Evolutionary conservation across 1,284 basidiomycete species (phyloP), one percentile per base, ranked within the genome.

Genomic region (Sutorius eximius): DNA sequence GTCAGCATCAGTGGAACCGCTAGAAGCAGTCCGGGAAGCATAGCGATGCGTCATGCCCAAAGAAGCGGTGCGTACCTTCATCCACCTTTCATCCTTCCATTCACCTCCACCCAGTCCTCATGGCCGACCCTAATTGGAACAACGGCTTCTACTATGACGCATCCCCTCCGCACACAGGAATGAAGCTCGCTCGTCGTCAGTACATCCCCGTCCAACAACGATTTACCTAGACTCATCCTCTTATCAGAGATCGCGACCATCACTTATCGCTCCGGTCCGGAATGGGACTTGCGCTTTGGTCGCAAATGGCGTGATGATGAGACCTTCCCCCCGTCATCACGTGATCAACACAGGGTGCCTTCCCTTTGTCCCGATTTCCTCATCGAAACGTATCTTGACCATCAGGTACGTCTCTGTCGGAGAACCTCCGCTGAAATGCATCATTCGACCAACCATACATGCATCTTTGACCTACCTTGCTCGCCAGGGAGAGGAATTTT

Each of bases 101-200:
- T 59, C 29, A 58, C 59, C 27, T 52, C 52, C 55, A n/a, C 46
- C 42, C 29, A 94, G 96, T 99, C 12, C 83, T 99, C 51, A 99
- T 99, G 96, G 89, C 95, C 7, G 96, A 99, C 73, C 96, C 96
- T 0, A 98, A 99, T 63, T 99, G 96, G 97, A 99, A 99, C 62
- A 87, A 95, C 40, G 96, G 97, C 1, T 98, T 96, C 72, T 99
- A 99, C 74, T 99, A 99, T 68, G 90, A 93, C 51, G 80, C 82
- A n/a, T 70, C 95, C 13, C 97, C 96, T 1, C 96, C 96, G 3
- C 97, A 99, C 71, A 92, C 88, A 3, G 96, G 96, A 24, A 98
- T 99, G 95, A 99, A 99, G 74, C 83, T 99, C 33, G 97, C 96
- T 16, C 83, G 96, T 59, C 96, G 93, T 94, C 70, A 66, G 91